Percentiles rank a stretch among this genome's conserved stretches.
Conservation (phyloP, 768 basidiomycete genomes). For the Lepiota brunneoincarnata region DNA sequence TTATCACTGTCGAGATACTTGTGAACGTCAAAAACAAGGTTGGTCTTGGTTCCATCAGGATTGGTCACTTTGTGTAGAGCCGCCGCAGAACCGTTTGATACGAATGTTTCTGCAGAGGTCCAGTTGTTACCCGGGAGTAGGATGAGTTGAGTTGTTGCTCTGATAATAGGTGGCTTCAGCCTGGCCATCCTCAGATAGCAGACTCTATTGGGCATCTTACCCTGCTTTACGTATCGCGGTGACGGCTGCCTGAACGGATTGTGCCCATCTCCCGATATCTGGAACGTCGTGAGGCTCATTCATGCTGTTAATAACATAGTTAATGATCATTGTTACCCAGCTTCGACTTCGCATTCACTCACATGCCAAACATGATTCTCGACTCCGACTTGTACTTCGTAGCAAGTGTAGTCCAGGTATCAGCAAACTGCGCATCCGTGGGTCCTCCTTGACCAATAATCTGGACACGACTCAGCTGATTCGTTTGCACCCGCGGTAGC, state of each 20-base stretch:
- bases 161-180: slow-evolving; percentile 12
- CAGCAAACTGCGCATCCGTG: slow-evolving; percentile 49
- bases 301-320: slow-evolving; percentile 35
- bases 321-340: too few species aligned
- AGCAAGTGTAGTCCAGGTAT: slow-evolving; percentile 52
- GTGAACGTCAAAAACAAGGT: slow-evolving; percentile 61
- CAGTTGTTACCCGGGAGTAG: slow-evolving; percentile 60
- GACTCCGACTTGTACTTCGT: slow-evolving; percentile 39
- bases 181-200: not conserved
- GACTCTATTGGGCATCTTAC: slow-evolving; percentile 17
- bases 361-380: slow-evolving; percentile 50
- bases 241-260: slow-evolving; percentile 55
- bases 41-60: slow-evolving; percentile 40
- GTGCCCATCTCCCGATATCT: slow-evolving; percentile 45
- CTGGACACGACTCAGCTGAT: slow-evolving; percentile 16
- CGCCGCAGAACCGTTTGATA: slow-evolving; percentile 47
- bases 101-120: slow-evolving; percentile 49
- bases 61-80: slow-evolving; percentile 44
- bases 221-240: slow-evolving; percentile 59
- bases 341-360: slow-evolving; percentile 15
- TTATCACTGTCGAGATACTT: slow-evolving; percentile 59
- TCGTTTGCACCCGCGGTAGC: not conserved
- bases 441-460: slow-evolving; percentile 67
- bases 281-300: slow-evolving; percentile 64
- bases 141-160: slow-evolving; percentile 53